phyloP scores from a whole-genome alignment of 2,329 filamentous ascomycete species.

The Fusarium cyanostomum region DNA sequence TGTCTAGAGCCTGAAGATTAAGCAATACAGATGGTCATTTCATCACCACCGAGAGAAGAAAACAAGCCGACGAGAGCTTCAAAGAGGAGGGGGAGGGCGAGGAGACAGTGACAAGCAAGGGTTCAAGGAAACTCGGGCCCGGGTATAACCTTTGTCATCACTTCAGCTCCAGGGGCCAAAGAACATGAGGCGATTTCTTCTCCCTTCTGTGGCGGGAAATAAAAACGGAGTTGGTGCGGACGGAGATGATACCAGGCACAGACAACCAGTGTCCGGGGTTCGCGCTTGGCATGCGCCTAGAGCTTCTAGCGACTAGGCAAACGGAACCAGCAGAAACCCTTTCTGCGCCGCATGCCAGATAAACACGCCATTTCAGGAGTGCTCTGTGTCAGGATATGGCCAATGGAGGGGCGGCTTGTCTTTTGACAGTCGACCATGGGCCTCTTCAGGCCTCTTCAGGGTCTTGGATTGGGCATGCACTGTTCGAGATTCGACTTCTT shows the following conservation, averaged over 20 bases:
- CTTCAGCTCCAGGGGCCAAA: slow-evolving; percentile 38
- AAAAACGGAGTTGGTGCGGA: slow-evolving; percentile 28
- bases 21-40: slow-evolving; percentile 38
- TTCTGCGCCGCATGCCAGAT: slow-evolving; percentile 13
- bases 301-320: slow-evolving; percentile 12
- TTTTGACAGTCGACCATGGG: no score
- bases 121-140: slow-evolving; percentile 13
- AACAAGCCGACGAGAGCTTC: slow-evolving; percentile 6
- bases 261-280: slow-evolving; percentile 34
- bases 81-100: neutral
- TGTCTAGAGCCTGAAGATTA: slow-evolving; percentile 38
- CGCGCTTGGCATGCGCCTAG: slow-evolving; percentile 36
- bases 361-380: slow-evolving; percentile 37
- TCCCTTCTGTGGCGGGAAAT: neutral
- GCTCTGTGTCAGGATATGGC: slow-evolving; percentile 24
- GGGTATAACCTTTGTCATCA: neutral
- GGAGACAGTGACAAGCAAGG: slow-evolving; percentile 12
- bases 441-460: no score
- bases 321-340: neutral
- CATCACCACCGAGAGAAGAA: slow-evolving; percentile 5
- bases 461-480: no score
- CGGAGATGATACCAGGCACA: slow-evolving; percentile 39
- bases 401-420: neutral
- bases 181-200: slow-evolving; percentile 26
- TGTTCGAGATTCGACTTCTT: neutral